These are phyloP conservation scores for Tremellales sp. DNA, from an alignment of 1,284 basidiomycete genomes.

Conservation along the genomic window DNA sequence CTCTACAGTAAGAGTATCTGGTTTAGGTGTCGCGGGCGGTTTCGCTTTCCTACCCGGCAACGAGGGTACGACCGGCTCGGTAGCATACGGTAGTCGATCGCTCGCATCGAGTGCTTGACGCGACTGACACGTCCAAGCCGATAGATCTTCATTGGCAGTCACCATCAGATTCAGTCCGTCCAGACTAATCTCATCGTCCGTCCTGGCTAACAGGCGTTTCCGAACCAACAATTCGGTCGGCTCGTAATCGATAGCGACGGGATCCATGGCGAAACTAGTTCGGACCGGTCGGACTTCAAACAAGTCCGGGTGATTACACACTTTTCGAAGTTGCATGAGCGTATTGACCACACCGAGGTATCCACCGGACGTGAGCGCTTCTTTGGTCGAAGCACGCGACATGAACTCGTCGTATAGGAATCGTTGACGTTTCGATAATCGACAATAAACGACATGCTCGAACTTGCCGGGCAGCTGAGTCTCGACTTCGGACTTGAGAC, in stretches of 20 bases:
- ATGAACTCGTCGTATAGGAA: conserved; percentile 99
- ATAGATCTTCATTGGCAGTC: conserved; percentile 50
- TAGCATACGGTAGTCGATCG: conserved; percentile 59
- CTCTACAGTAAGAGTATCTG: conserved; percentile 68
- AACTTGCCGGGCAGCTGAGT: conserved; percentile 93
- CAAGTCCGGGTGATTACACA: conserved; percentile 92
- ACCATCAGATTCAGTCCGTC: conserved; percentile 66
- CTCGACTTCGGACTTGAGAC: conserved; percentile 93
- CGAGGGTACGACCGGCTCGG: conserved; percentile 50
- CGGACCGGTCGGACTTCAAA: conserved; percentile 93
- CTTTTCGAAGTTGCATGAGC: conserved; percentile 92
- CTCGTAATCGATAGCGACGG: conserved; percentile 78
- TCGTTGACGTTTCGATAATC: conserved; percentile 88
- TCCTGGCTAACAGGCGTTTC: conserved; percentile 57
- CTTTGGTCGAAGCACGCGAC: conserved; percentile 80
- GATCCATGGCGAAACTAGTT: conserved; percentile 84
- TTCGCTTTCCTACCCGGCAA: conserved; percentile 20
- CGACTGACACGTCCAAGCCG: conserved; percentile 56
- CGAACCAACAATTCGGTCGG: conserved; percentile 84
- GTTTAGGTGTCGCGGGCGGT: conserved; percentile 56
- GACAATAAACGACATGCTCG: conserved; percentile 88
- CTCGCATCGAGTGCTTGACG: conserved; percentile 66
- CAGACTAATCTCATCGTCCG: conserved; percentile 56
- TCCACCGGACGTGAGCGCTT: conserved; percentile 82
- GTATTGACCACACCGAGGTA: conserved; percentile 82